Conservation (phyloP, 176 grass and related monocot species). For the Puya raimondii region DNA sequence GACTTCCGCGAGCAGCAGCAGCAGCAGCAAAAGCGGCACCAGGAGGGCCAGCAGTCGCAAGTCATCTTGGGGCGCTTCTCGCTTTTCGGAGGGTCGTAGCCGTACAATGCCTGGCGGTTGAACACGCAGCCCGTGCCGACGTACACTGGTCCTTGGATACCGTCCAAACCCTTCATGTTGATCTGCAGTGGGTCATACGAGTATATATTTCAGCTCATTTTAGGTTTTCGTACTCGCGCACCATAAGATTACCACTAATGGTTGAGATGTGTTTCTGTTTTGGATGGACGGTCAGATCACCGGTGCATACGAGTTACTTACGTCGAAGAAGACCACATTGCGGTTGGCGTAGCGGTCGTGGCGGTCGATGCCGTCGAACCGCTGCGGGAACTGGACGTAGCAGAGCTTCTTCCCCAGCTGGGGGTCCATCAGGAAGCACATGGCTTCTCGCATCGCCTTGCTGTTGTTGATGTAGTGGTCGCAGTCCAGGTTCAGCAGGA, state of each 20-base stretch:
- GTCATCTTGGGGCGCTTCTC: constrained; percentile 94
- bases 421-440: constrained; percentile 99
- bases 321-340: constrained; percentile 93
- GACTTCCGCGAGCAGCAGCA: constrained; percentile 46
- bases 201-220: not conserved
- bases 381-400: constrained; percentile 91
- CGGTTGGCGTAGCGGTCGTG: constrained; percentile 86
- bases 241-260: not conserved
- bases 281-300: not conserved
- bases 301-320: constrained; percentile 1
- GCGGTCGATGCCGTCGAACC: constrained; percentile 83
- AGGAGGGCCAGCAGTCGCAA: constrained; percentile 94
- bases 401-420: constrained; percentile 91
- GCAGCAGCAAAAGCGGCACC: constrained; percentile 90
- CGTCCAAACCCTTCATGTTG: constrained; percentile 98
- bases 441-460: constrained; percentile 90
- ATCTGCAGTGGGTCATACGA: constrained; percentile 35
- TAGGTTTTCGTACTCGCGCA: not conserved
- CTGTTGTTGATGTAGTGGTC: constrained; percentile 99
- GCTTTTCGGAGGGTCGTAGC: constrained; percentile 70
- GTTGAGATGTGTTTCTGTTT: not conserved
- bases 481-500: constrained; percentile 90
- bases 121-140: constrained; percentile 79
- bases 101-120: constrained; percentile 85
- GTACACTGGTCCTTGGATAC: constrained; percentile 87